These are phyloP conservation scores for Rhodotorula sp. DNA, from an alignment of 1,284 basidiomycete genomes.

Conservation along the genomic window DNA sequence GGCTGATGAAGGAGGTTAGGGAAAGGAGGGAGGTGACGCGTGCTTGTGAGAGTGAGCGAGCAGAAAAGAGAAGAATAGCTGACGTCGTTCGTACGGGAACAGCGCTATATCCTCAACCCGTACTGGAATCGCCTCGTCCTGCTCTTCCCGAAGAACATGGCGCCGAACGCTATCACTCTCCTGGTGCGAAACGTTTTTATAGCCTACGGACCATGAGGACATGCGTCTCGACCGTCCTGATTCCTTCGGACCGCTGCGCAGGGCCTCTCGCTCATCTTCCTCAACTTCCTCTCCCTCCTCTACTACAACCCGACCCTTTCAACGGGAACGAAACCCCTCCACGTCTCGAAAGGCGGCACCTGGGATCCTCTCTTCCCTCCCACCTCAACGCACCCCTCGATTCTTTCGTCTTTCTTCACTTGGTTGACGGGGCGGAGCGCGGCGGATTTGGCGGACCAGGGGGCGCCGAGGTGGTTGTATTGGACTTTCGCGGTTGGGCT, in stretches of 20 bases:
- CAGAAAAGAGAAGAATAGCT: too few relatives aligned
- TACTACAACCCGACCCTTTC: conserved; percentile 66
- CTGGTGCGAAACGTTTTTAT: conserved; percentile 54
- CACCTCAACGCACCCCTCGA: conserved; percentile 8
- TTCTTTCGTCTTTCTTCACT: conserved; percentile 10
- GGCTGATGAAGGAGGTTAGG: too few relatives aligned
- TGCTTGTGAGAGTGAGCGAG: too few relatives aligned
- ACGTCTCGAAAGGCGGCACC: conserved; percentile 41
- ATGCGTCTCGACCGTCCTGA: conserved; percentile 57
- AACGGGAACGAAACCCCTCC: conserved; percentile 42
- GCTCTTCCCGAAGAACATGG: conserved; percentile 79
- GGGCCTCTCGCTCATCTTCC: conserved; percentile 75
- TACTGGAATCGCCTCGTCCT: conserved; percentile 96
- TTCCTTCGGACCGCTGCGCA: conserved; percentile 57
- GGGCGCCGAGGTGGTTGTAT: conserved; percentile 77
- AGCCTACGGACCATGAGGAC: too few relatives aligned
- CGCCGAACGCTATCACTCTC: conserved; percentile 71
- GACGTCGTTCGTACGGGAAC: conserved; percentile 44
- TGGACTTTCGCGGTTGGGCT: conserved; percentile 81
- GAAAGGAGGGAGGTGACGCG: too few relatives aligned
- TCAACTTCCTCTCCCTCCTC: conserved; percentile 80
- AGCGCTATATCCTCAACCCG: conserved; percentile 77
- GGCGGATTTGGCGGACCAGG: conserved; percentile 53
- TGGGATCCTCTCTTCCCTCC: conserved; percentile 45
- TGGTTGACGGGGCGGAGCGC: conserved; percentile 5